A percentile compares a stretch with the other conserved stretches of the same genome.
phyloP scores from a whole-genome alignment of 2,329 filamentous ascomycete species.

The Sporothrix pallida region DNA sequence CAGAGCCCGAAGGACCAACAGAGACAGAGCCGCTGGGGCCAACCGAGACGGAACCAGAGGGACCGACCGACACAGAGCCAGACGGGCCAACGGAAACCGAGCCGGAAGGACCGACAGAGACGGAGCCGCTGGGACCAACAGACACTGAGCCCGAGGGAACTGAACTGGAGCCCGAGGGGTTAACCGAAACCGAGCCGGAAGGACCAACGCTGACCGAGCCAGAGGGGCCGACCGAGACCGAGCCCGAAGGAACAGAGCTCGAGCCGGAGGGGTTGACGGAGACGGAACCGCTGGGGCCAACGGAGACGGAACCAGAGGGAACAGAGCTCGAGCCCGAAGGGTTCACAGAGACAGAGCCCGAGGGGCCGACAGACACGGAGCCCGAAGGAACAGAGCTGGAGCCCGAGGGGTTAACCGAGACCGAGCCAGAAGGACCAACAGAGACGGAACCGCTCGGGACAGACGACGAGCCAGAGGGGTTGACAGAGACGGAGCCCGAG shows the following conservation, averaged over 20 bases:
- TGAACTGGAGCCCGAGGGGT: not conserved
- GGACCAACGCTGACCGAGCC: not conserved
- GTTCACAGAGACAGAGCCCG: too few relatives aligned
- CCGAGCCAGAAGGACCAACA: too few relatives aligned
- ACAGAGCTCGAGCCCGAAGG: too few relatives aligned
- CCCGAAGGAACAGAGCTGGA: too few relatives aligned
- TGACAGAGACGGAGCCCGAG: too few relatives aligned
- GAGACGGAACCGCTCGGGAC: too few relatives aligned
- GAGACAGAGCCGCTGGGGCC: slow-evolving; percentile 5
- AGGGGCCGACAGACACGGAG: too few relatives aligned
- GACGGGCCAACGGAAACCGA: not conserved
- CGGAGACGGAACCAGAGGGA: too few relatives aligned
- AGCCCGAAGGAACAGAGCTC: not conserved
- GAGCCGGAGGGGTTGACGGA: not conserved
- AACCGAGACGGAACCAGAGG: not conserved
- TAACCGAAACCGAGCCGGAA: not conserved
- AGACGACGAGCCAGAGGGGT: too few relatives aligned
- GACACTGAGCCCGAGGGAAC: not conserved
- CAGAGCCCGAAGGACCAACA: slow-evolving; percentile 8
- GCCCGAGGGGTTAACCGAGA: too few relatives aligned
- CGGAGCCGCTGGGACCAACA: not conserved
- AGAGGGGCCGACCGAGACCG: not conserved
- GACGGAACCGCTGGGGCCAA: too few relatives aligned
- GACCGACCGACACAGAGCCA: not conserved
- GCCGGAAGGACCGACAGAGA: not conserved